Evolutionary conservation across 305 asterid genomes (phyloP).

Genomic region (Fraxinus albicans): DNA sequence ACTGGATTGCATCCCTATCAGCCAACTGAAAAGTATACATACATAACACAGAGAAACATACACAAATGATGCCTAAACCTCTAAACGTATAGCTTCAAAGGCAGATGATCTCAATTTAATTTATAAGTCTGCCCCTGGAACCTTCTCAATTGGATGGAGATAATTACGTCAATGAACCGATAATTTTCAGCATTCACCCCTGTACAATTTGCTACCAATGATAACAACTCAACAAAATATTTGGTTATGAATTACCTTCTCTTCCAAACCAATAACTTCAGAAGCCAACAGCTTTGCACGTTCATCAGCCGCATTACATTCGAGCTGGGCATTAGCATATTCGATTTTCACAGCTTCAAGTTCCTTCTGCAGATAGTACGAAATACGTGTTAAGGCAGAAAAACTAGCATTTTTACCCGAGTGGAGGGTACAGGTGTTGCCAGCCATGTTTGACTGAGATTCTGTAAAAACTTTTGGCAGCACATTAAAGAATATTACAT

Average conservation of each 20-base stretch:
- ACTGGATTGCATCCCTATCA: not conserved
- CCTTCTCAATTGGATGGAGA: not conserved
- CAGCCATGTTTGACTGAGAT: not conserved
- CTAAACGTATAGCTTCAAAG: not conserved
- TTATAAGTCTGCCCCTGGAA: not conserved
- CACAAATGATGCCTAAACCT: not conserved
- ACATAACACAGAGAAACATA: not conserved
- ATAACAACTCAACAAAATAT: not conserved
- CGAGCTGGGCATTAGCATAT: conserved; percentile 76
- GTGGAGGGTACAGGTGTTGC: not conserved
- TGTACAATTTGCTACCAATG: not conserved
- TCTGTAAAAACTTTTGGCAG: not conserved
- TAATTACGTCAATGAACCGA: not conserved
- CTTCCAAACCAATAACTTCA: conserved; percentile 97
- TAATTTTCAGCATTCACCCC: not conserved
- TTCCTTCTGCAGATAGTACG: conserved; percentile 53
- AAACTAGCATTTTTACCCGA: not conserved
- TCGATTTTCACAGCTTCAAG: conserved; percentile 74
- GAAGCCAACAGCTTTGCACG: conserved; percentile 92
- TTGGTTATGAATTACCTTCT: conserved; percentile 43
- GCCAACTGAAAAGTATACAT: not conserved
- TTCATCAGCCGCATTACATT: conserved; percentile 98
- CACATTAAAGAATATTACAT: not conserved
- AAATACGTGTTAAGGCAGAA: conserved; percentile 13
- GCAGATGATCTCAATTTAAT: not conserved